phyloP scores from a whole-genome alignment of 257 asterid genomes.

The Osmanthus fragrans region DNA sequence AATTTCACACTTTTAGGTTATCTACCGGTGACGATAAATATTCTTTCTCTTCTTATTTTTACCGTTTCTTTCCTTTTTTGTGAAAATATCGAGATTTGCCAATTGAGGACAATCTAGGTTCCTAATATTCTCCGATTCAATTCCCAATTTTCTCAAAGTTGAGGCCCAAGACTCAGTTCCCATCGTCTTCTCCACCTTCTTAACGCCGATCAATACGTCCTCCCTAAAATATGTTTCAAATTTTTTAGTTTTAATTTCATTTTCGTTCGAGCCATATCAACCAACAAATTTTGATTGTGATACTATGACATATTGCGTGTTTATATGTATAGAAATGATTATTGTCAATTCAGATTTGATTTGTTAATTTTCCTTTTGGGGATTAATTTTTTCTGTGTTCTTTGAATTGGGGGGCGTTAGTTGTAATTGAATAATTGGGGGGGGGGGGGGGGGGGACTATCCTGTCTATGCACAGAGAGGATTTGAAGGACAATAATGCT shows the following conservation, averaged over 20 bases:
- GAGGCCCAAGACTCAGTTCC: background rate
- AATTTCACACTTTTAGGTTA: too few species aligned
- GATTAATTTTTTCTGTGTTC: background rate
- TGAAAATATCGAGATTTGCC: too few species aligned
- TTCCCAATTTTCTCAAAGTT: background rate
- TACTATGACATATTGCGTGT: background rate
- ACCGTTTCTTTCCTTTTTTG: too few species aligned
- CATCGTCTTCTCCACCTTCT: background rate
- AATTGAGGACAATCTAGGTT: background rate
- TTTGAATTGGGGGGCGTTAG: background rate
- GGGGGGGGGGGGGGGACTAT: too few species aligned
- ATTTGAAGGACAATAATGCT: too few species aligned
- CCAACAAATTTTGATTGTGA: background rate
- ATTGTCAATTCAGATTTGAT: background rate
- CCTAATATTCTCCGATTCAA: background rate
- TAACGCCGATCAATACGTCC: background rate
- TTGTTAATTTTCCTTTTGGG: background rate
- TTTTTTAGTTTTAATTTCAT: background rate
- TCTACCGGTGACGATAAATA: too few species aligned
- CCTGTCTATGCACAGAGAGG: constrained; percentile 2
- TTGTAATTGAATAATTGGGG: background rate
- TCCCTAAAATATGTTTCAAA: background rate
- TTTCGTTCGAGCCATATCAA: background rate
- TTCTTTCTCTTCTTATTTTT: too few species aligned
- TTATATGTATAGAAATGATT: background rate